Evolutionary conservation across 768 basidiomycete species (phyloP), one percentile per base, ranked within the genome.

Genomic region (Neoboletus magnificus): DNA sequence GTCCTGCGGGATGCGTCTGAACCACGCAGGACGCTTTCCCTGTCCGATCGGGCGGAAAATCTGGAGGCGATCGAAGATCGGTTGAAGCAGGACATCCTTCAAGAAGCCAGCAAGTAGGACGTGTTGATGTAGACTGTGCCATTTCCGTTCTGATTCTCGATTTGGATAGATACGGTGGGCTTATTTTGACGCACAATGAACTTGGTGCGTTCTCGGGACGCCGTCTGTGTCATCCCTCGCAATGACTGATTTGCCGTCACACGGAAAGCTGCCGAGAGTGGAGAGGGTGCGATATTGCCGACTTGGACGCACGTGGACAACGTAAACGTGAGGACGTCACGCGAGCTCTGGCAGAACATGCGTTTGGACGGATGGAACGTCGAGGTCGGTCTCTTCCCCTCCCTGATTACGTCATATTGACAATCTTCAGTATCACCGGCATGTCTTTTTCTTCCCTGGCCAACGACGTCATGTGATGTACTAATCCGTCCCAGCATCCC

Each of bases 41-140:
- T 98, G 33, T 94, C 93, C 23, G 92, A 96, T 72, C 82, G 97
- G n/a, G 90, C 93, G 2, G 89, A 93, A 71, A 97, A 95, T 66
- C 77, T 98, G 11, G 97, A 98, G 67, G 93, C 86, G 0, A 96
- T 98, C 54, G 97, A 95, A 71, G 76, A 77, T 45, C 82, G 96
- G 47, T 72, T 98, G 60, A 97, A 93, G 76, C 81, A 85, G 47
- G 97, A 99, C 64, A 95, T 99, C 47, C 74, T 98, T 23, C 82
- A 85, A 55, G 96, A 99, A 75, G 84, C 90, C 10, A 71, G 76
- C 49, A 83, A 85, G 88, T 89, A 61, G 54, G 59, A 23, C 12
- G 12, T 37, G 15, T 52, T 43, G 9, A 46, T 48, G 3, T 29
- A 13, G 11, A 29, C 27, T 30, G 32, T 32, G 9, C 12, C 12